Evolutionary conservation across 768 basidiomycete genomes (phyloP).

Genomic region (Hortiboletus campestris): DNA sequence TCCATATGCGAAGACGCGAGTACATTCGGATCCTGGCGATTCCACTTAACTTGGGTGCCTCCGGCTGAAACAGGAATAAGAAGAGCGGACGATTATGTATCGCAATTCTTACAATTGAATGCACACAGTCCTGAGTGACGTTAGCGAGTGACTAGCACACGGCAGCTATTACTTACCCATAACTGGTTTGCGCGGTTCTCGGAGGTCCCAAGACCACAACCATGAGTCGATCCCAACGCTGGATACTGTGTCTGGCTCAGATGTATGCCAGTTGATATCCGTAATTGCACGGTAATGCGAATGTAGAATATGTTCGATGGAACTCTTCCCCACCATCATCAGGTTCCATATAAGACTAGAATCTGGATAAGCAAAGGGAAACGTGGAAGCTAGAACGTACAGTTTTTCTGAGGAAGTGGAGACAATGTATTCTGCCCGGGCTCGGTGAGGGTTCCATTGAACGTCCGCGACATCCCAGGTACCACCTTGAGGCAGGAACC

Average conservation of each 20-base stretch:
- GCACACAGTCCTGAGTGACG: conserved; percentile 48
- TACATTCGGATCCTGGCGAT: conserved; percentile 78
- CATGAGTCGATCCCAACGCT: conserved; percentile 94
- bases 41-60: conserved; percentile 98
- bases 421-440: conserved; percentile 75
- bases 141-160: not conserved
- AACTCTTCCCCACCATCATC: conserved; percentile 65
- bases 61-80: conserved; percentile 47
- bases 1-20: conserved; percentile 89
- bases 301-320: conserved; percentile 80
- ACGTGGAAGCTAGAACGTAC: conserved; percentile 40
- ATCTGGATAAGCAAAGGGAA: not conserved
- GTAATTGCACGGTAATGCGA: conserved; percentile 95
- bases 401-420: conserved; percentile 88
- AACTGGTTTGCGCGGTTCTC: conserved; percentile 65
- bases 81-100: not conserved
- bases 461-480: conserved; percentile 96
- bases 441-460: conserved; percentile 86
- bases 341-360: conserved; percentile 91
- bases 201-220: conserved; percentile 92
- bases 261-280: conserved; percentile 96
- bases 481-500: conserved; percentile 94
- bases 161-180: conserved; percentile 43
- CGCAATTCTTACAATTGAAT: conserved; percentile 45
- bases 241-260: conserved; percentile 79